These are phyloP conservation scores for Triticum dicoccoides DNA, from an alignment of 176 grass and related monocot species.

Conservation along the genomic window DNA sequence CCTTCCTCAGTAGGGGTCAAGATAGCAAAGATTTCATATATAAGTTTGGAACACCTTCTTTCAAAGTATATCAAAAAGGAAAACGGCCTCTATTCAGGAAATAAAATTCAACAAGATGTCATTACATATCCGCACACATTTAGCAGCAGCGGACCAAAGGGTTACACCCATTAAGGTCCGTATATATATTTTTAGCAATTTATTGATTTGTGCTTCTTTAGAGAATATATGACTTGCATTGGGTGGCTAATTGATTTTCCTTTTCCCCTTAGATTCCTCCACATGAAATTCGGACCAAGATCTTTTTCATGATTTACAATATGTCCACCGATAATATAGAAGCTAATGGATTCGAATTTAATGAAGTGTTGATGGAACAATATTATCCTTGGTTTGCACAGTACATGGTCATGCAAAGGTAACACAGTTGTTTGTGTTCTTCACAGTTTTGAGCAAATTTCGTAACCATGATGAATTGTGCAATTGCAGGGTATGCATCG, in stretches of 20 bases:
- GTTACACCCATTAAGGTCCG: too few species aligned
- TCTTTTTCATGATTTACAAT: slow-evolving; percentile 89
- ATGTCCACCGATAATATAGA: slow-evolving; percentile 84
- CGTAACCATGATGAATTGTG: neutral
- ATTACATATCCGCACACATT: too few species aligned
- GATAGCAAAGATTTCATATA: too few species aligned
- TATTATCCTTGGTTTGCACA: slow-evolving; percentile 86
- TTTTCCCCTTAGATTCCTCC: slow-evolving; percentile 52
- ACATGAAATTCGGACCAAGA: slow-evolving; percentile 74
- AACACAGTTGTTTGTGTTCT: neutral
- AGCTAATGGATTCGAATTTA: slow-evolving; percentile 69
- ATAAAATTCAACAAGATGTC: too few species aligned
- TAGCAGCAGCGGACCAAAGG: too few species aligned
- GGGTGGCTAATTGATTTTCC: slow-evolving; percentile 1
- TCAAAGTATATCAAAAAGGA: too few species aligned
- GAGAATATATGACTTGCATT: too few species aligned
- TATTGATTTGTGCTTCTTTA: too few species aligned
- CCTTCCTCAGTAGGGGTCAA: too few species aligned
- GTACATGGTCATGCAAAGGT: slow-evolving; percentile 93
- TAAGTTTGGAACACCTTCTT: too few species aligned
- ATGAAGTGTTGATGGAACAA: slow-evolving; percentile 62
- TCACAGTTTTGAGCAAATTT: neutral
- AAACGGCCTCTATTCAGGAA: too few species aligned
- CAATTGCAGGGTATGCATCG: slow-evolving; percentile 61
- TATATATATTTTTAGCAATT: too few species aligned